phyloP scores from a whole-genome alignment of 805 yeast genomes.

The Tetrapisispora arboricola region DNA sequence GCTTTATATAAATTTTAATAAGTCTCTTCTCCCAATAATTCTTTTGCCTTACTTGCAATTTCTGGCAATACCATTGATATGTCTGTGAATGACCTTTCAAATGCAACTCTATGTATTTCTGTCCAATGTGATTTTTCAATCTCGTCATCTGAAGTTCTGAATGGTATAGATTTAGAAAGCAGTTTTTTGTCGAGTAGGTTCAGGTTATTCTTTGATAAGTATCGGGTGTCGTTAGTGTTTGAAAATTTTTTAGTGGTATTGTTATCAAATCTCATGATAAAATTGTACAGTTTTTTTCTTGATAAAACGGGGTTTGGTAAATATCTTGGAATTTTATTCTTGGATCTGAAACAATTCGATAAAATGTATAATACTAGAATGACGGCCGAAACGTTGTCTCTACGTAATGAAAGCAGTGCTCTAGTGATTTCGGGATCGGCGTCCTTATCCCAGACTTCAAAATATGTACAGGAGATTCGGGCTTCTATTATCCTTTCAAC shows the following conservation, averaged over 20 bases:
- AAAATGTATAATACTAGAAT: constrained; percentile 35
- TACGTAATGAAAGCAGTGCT: constrained; percentile 33
- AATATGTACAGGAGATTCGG: constrained; percentile 38
- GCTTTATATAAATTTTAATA: constrained; percentile 1
- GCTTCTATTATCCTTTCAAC: constrained; percentile 39
- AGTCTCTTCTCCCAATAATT: constrained; percentile 36
- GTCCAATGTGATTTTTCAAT: constrained; percentile 28
- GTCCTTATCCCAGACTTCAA: constrained; percentile 38
- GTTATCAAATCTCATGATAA: constrained; percentile 28
- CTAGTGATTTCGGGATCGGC: constrained; percentile 30
- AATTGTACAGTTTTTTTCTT: constrained; percentile 35
- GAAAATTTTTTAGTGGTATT: background rate
- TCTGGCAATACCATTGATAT: constrained; percentile 36
- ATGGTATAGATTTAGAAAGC: constrained; percentile 3
- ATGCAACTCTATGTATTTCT: constrained; percentile 40
- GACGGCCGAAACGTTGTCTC: constrained; percentile 40
- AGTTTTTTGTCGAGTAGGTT: constrained; percentile 8
- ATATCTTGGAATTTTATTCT: constrained; percentile 32
- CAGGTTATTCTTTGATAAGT: background rate
- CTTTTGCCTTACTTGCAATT: constrained; percentile 31
- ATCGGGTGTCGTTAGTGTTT: too few relatives aligned
- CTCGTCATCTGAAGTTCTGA: background rate
- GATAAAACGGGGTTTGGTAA: constrained; percentile 36
- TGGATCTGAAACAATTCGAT: constrained; percentile 34
- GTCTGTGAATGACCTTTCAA: constrained; percentile 38